A percentile compares a stretch with the other conserved stretches of the same genome.
phyloP scores from a whole-genome alignment of 2,329 filamentous ascomycete genomes.

The Alternaria incomplexa region DNA sequence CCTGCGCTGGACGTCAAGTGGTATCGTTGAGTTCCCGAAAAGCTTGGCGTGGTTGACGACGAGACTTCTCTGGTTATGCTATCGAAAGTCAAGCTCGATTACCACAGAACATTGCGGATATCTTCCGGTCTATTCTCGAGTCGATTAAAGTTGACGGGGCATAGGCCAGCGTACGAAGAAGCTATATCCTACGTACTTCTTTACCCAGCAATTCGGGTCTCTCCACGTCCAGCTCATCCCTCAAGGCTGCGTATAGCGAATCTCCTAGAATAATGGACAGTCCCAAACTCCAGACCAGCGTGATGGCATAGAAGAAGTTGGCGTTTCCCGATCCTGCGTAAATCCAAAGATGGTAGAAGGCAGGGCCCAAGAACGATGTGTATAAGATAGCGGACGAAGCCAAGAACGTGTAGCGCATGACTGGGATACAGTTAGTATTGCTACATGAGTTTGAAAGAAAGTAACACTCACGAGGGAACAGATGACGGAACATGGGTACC shows the following conservation, averaged over 20 bases:
- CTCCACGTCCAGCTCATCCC: slow-evolving; percentile 94
- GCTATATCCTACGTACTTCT: slow-evolving; percentile 81
- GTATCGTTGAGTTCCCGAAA: neutral
- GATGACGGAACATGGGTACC: slow-evolving; percentile 84
- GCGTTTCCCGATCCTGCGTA: slow-evolving; percentile 97
- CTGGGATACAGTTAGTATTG: slow-evolving; percentile 46
- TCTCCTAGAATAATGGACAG: slow-evolving; percentile 87
- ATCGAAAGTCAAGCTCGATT: neutral
- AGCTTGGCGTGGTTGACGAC: neutral
- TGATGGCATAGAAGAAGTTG: slow-evolving; percentile 99
- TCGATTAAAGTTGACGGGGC: neutral
- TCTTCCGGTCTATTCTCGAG: neutral
- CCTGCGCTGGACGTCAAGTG: neutral
- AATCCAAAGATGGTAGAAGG: slow-evolving; percentile 97
- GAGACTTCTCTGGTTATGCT: neutral
- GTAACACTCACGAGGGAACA: slow-evolving; percentile 73
- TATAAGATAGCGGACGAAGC: slow-evolving; percentile 84
- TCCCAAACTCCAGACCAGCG: slow-evolving; percentile 94
- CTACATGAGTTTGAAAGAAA: neutral
- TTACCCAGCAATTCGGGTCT: slow-evolving; percentile 88
- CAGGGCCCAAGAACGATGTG: slow-evolving; percentile 84
- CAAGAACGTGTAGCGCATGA: slow-evolving; percentile 94
- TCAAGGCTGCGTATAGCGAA: slow-evolving; percentile 81
- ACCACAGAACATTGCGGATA: neutral
- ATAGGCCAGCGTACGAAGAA: neutral